Evolutionary conservation across 1,139 yeast species (phyloP).

Genomic region (Candida mesenterica): DNA sequence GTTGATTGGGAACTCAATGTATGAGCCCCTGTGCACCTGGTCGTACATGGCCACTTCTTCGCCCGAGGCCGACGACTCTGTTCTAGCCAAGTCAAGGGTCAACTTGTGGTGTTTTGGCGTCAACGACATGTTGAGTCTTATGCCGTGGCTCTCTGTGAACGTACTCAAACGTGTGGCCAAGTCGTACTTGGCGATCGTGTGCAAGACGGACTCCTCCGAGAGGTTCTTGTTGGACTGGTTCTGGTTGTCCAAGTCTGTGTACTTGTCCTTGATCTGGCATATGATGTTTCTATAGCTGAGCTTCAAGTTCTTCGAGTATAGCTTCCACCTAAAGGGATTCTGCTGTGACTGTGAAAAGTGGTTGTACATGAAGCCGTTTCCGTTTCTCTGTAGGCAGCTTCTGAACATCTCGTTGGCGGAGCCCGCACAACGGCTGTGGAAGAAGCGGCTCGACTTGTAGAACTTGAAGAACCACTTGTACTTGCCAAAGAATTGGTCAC

Average conservation of each 20-base stretch:
- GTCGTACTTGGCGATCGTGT: slow-evolving; percentile 3
- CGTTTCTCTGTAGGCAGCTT: slow-evolving; percentile 10
- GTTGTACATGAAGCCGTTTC: slow-evolving; percentile 21
- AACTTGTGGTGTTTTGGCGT: slow-evolving; percentile 36
- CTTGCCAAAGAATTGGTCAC: slow-evolving; percentile 12
- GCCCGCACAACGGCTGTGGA: slow-evolving; percentile 6
- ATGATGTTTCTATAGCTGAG: slow-evolving; percentile 21
- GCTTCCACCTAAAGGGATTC: slow-evolving; percentile 20
- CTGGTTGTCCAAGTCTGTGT: slow-evolving; percentile 2
- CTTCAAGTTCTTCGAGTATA: slow-evolving; percentile 20
- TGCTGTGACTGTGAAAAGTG: slow-evolving; percentile 27
- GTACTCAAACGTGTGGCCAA: slow-evolving; percentile 1
- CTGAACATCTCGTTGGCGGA: slow-evolving; percentile 11
- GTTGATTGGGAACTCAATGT: slow-evolving; percentile 52
- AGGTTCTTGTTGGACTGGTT: background rate
- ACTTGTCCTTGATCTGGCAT: slow-evolving; percentile 13
- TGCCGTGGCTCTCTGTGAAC: background rate
- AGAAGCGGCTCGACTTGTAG: slow-evolving; percentile 9
- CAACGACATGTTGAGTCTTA: slow-evolving; percentile 26
- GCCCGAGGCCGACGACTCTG: slow-evolving; percentile 26
- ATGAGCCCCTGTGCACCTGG: slow-evolving; percentile 35
- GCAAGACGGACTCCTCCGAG: background rate
- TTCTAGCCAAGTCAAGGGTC: slow-evolving; percentile 37
- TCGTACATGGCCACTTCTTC: slow-evolving; percentile 17
- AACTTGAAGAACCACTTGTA: slow-evolving; percentile 14